Conservation (phyloP, 2,329 filamentous ascomycete species). For the Chrysoporthe deuterocubensis region DNA sequence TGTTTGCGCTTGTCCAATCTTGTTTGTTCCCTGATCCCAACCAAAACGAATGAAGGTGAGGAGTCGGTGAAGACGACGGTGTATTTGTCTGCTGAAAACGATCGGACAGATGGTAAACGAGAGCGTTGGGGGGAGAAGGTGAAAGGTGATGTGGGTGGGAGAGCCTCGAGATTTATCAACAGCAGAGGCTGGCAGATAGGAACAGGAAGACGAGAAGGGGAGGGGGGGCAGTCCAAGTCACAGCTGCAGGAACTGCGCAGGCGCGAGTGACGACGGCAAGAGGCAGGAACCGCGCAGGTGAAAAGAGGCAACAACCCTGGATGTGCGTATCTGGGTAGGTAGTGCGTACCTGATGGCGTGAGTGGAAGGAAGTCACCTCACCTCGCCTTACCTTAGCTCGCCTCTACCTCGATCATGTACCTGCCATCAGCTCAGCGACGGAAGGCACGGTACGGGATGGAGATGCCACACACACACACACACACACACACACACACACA, state of each 20-base stretch:
- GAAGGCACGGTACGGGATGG: constrained; percentile 11
- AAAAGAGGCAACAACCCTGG: not conserved
- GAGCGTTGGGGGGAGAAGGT: not conserved
- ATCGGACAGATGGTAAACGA: constrained; percentile 19
- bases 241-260: constrained; percentile 13
- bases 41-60: constrained; percentile 21
- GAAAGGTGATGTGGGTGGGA: constrained; percentile 12
- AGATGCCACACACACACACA: constrained; percentile 1
- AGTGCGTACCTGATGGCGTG: not conserved
- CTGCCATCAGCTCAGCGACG: constrained; percentile 16
- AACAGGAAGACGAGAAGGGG: constrained; percentile 6
- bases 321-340: not conserved
- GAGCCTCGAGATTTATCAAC: constrained; percentile 22
- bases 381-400: constrained; percentile 3
- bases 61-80: constrained; percentile 20
- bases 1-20: not conserved
- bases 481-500: not conserved
- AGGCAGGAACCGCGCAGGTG: not conserved
- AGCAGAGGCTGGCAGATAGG: constrained; percentile 1
- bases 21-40: not conserved
- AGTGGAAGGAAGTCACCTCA: constrained; percentile 17
- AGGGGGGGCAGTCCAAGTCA: not conserved
- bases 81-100: constrained; percentile 20
- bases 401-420: not conserved
- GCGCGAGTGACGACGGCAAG: not conserved